Evolutionary conservation across 73 alveolate species (phyloP), one percentile per base, ranked within the genome.

Genomic region (Loxodes magnus): DNA sequence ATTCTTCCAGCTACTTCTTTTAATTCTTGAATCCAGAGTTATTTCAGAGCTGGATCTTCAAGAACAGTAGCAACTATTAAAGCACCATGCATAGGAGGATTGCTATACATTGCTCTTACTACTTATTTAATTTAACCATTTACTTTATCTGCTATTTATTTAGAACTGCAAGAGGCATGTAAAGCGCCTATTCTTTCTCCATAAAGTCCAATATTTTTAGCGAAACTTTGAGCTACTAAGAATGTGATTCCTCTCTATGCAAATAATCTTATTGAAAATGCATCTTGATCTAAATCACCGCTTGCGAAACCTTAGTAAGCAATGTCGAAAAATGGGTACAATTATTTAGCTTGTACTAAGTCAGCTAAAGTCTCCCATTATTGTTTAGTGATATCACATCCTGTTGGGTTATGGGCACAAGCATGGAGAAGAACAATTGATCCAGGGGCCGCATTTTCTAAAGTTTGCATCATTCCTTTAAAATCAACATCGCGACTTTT

Each of bases 391-490:
- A 93, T 88, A 74, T 92, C 99, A 23, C 67, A 83, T n/a, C 99
- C 99, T 2, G 99, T 92, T 35, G 99, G 99, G 67, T 92, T 92
- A 66, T 92, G 99, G 0, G 97, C 99, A 66, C 99, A 92, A 34
- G 84, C 94, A 58, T 92, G 99, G 50, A 92, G 75, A 34, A 92
- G 69, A 10, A 92, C 84, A 21, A 92, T 68, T 30, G 97, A 67
- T 12, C 86, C 86, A 42, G 57, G 57, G 24, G 70, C 74, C 23
- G 89, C 79, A 35, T 61, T 51, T 35, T 67, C 50, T 22, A 88
- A 43, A 50, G 82, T 74, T 29, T 85, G 68, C 20, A 62, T 28
- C 74, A 82, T 66, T n/a, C 96, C 97, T 19, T 86, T 87, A 55
- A 87, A 69, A 70, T 92, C 90, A 36, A 92, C 59, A 12, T 86